A percentile compares a stretch with the other conserved stretches of the same genome.
These are phyloP conservation scores for Candida sp. DNA, from an alignment of 1,139 yeast genomes.

Conservation along the genomic window DNA sequence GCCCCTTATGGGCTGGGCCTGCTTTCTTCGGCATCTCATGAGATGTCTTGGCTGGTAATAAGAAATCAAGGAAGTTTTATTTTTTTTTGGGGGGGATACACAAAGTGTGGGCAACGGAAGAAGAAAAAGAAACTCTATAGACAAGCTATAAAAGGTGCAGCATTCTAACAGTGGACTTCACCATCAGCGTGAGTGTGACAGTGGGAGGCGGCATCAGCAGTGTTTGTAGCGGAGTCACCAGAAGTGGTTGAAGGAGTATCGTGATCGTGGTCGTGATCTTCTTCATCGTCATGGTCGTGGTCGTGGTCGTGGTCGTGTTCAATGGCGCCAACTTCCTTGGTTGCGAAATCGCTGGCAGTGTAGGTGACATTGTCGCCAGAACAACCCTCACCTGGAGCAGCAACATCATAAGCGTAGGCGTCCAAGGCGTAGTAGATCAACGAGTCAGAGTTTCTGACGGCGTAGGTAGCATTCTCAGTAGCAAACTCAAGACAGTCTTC, in stretches of 20 bases:
- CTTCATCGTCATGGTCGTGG: conserved; percentile 2
- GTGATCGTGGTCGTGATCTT: conserved; percentile 5
- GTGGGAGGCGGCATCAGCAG: conserved; percentile 11
- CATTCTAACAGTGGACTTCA: conserved; percentile 18
- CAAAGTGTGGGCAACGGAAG: no score
- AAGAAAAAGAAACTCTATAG: no score
- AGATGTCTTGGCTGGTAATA: no score
- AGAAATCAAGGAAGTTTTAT: no score
- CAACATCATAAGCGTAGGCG: conserved; percentile 23
- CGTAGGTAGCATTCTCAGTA: conserved; percentile 12
- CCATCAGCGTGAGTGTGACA: conserved; percentile 26
- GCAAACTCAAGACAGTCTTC: conserved; percentile 25
- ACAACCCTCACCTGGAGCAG: conserved; percentile 25
- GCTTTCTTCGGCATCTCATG: no score
- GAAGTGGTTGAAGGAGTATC: conserved; percentile 6
- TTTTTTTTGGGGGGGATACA: no score
- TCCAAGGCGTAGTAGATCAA: conserved; percentile 24
- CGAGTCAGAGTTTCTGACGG: conserved; percentile 20
- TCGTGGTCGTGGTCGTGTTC: conserved; percentile 4
- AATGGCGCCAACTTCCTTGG: neutral
- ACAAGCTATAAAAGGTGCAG: no score
- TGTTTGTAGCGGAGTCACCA: conserved; percentile 7
- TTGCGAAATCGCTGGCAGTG: neutral
- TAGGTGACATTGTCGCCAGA: conserved; percentile 13
- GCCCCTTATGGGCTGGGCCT: no score